Percentiles rank a stretch among this genome's conserved stretches.
Evolutionary conservation across 2,329 filamentous ascomycete species (phyloP).

Genomic region (Talaromyces pinophilus): DNA sequence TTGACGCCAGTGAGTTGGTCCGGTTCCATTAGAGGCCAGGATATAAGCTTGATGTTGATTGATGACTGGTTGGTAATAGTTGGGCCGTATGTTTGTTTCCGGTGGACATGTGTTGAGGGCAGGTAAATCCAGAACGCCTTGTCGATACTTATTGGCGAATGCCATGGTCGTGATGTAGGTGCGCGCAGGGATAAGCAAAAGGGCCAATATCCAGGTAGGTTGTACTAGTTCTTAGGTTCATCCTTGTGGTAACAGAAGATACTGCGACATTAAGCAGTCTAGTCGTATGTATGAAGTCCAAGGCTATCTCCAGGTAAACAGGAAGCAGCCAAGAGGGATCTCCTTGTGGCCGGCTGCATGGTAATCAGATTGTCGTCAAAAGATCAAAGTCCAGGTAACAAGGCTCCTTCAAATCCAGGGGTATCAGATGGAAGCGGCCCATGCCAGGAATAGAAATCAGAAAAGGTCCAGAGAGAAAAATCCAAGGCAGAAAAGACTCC

Average conservation of each 20-base stretch:
- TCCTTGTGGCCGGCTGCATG: neutral
- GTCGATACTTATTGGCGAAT: too few relatives aligned
- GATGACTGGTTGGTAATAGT: neutral
- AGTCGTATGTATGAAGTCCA: neutral
- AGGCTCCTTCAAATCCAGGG: conserved; percentile 18
- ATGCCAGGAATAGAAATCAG: conserved; percentile 1
- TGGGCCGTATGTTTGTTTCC: neutral
- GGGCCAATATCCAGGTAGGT: neutral
- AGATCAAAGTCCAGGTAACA: neutral
- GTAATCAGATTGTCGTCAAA: neutral
- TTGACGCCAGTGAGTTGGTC: neutral
- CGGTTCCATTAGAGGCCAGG: neutral
- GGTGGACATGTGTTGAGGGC: neutral
- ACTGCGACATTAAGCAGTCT: conserved; percentile 22
- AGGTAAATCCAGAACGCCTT: neutral
- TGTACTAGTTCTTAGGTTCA: neutral
- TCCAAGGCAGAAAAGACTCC: conserved; percentile 8
- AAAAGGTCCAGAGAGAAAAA: neutral
- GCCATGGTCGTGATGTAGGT: neutral
- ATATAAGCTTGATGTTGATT: neutral
- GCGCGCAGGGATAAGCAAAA: neutral
- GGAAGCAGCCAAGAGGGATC: neutral
- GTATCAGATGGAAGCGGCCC: conserved; percentile 17
- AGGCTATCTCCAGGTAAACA: neutral
- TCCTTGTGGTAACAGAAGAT: neutral